Evolutionary conservation across 148 eudicot species (phyloP).

Genomic region (Diospyros kaki): DNA sequence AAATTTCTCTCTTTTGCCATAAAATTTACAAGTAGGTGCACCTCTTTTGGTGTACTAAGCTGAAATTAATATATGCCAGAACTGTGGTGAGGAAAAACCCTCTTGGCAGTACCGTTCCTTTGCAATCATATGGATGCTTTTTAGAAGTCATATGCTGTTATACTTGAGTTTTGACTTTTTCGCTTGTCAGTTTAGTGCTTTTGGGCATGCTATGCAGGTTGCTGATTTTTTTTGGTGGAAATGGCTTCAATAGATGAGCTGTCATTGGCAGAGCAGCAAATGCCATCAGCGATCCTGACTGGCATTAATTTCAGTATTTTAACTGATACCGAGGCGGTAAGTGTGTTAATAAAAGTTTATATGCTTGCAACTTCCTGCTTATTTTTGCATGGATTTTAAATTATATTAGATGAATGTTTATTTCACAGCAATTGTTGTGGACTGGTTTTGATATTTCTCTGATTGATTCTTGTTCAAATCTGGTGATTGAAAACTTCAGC

Average conservation of each 20-base stretch:
- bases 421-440: background rate
- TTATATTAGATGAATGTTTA: background rate
- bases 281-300: slow-evolving; percentile 49
- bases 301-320: slow-evolving; percentile 55
- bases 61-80: background rate
- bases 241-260: slow-evolving; percentile 51
- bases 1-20: too few species aligned
- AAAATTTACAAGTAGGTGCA: background rate
- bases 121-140: background rate
- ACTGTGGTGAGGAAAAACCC: background rate
- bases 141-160: background rate
- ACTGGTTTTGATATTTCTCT: background rate
- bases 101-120: background rate
- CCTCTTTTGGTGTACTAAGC: background rate
- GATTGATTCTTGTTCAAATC: background rate
- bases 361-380: background rate
- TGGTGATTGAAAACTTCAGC: background rate
- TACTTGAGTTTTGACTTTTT: background rate
- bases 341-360: slow-evolving; percentile 17
- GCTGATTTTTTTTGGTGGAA: slow-evolving; percentile 15
- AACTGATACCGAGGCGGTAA: slow-evolving; percentile 71
- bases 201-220: slow-evolving; percentile 17
- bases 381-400: background rate
- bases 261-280: slow-evolving; percentile 37
- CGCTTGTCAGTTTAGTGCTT: background rate